Conservation (phyloP, 2,329 filamentous ascomycete genomes). For the Fusarium palustre region DNA sequence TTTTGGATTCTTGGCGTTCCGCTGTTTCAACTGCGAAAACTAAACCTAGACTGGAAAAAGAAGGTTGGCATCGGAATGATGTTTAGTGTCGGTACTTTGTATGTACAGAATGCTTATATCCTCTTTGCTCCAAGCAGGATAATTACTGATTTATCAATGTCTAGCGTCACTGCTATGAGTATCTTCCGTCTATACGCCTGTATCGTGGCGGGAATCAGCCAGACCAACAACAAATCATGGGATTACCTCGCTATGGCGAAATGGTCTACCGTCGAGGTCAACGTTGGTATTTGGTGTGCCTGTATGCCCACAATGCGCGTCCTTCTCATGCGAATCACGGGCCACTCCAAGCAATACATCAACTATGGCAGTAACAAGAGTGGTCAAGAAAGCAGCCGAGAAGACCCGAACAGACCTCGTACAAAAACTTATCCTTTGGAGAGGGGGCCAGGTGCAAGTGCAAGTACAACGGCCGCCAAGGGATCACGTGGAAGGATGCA, state of each 20-base stretch:
- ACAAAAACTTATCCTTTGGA: not conserved
- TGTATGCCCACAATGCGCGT: slow-evolving; percentile 8
- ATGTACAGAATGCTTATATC: too few species aligned
- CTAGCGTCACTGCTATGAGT: slow-evolving; percentile 7
- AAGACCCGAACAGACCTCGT: not conserved
- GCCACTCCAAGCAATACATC: not conserved
- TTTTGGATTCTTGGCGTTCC: slow-evolving; percentile 7
- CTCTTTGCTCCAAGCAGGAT: not conserved
- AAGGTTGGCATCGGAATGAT: slow-evolving; percentile 10
- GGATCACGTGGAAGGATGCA: not conserved
- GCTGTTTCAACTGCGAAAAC: not conserved
- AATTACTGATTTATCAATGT: not conserved
- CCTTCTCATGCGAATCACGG: not conserved
- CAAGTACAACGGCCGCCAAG: not conserved
- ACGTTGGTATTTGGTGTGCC: not conserved
- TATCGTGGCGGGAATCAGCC: not conserved
- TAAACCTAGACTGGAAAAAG: slow-evolving; percentile 16
- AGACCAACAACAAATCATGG: not conserved
- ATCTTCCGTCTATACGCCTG: slow-evolving; percentile 5
- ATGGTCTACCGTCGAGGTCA: slow-evolving; percentile 10
- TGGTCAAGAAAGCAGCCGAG: not conserved
- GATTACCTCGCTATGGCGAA: slow-evolving; percentile 1
- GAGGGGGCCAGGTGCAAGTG: not conserved
- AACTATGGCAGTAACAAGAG: not conserved
- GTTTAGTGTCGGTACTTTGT: slow-evolving; percentile 18